phyloP scores from a whole-genome alignment of 2,329 filamentous ascomycete genomes.

The Hymenoscyphus occultus region DNA sequence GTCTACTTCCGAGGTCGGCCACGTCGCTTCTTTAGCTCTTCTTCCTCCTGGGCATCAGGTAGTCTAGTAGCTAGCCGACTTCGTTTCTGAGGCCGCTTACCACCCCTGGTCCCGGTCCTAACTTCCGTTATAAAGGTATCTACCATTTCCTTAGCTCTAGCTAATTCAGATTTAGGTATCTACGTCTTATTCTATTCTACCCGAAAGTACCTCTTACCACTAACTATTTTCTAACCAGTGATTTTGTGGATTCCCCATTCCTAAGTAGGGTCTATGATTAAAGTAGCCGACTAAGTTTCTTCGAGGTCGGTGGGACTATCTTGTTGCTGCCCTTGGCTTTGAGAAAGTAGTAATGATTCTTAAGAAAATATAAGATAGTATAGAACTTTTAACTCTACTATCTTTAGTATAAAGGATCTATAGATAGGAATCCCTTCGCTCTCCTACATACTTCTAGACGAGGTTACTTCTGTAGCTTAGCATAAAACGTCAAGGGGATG shows the following conservation, averaged over 20 bases:
- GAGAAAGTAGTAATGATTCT: slow-evolving; percentile 14
- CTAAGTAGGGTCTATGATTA: slow-evolving; percentile 1
- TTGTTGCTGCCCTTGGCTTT: neutral
- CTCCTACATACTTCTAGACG: slow-evolving; percentile 17
- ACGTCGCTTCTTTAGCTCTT: slow-evolving; percentile 9
- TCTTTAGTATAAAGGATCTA: slow-evolving; percentile 22
- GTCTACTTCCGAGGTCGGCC: slow-evolving; percentile 14
- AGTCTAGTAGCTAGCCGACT: neutral
- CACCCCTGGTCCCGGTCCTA: neutral
- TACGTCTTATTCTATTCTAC: slow-evolving; percentile 14
- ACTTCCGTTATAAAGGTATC: slow-evolving; percentile 7
- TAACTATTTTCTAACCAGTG: slow-evolving; percentile 8
- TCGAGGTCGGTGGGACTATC: slow-evolving; percentile 3
- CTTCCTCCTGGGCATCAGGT: neutral
- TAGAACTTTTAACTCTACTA: slow-evolving; percentile 20
- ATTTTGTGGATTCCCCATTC: slow-evolving; percentile 17
- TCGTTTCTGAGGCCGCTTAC: slow-evolving; percentile 4
- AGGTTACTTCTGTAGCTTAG: slow-evolving; percentile 18
- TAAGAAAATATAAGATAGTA: slow-evolving; percentile 26
- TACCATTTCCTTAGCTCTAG: slow-evolving; percentile 10
- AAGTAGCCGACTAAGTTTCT: neutral
- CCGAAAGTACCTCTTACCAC: slow-evolving; percentile 9
- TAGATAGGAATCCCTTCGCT: slow-evolving; percentile 24
- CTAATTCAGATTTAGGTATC: slow-evolving; percentile 14
- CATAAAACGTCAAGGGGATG: slow-evolving; percentile 20